phyloP scores from a whole-genome alignment of 805 yeast genomes.

The Cyberlindnera sargentensis region DNA sequence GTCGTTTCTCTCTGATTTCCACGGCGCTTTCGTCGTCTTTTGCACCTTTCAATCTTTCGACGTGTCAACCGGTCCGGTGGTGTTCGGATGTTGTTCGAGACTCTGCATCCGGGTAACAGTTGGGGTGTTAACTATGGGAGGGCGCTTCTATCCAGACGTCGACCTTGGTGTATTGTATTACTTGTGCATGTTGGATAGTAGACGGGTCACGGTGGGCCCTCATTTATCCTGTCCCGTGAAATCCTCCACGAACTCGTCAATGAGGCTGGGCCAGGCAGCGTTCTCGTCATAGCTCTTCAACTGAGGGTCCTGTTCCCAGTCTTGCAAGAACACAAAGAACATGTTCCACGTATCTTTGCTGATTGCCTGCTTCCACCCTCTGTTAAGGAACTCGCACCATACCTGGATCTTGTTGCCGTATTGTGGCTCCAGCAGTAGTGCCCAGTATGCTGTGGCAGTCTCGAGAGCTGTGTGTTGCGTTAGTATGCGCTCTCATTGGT shows the following conservation, averaged over 20 bases:
- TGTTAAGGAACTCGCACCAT: slow-evolving; percentile 54
- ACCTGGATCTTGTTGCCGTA: slow-evolving; percentile 32
- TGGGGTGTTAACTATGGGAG: background rate
- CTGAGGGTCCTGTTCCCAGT: slow-evolving; percentile 43
- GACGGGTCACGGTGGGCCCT: no score
- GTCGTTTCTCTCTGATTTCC: background rate
- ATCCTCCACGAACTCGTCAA: slow-evolving; percentile 76
- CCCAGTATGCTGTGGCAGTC: slow-evolving; percentile 73
- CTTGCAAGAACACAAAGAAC: slow-evolving; percentile 59
- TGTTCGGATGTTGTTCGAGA: background rate
- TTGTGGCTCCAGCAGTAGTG: slow-evolving; percentile 41
- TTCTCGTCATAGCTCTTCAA: slow-evolving; percentile 63
- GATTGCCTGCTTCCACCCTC: slow-evolving; percentile 39
- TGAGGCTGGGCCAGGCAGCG: slow-evolving; percentile 88
- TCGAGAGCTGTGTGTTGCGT: slow-evolving; percentile 29
- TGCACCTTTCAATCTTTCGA: background rate
- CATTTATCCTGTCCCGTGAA: slow-evolving; percentile 10
- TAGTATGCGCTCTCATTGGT: background rate
- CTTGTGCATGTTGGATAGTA: no score
- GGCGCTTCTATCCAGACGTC: no score
- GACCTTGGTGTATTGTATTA: no score
- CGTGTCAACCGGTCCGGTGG: slow-evolving; percentile 1
- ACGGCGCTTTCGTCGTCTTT: background rate
- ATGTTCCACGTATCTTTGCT: slow-evolving; percentile 81
- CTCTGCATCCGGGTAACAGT: background rate